Conservation (phyloP, 768 basidiomycete genomes). For the Paxillus ammoniavirescens region DNA sequence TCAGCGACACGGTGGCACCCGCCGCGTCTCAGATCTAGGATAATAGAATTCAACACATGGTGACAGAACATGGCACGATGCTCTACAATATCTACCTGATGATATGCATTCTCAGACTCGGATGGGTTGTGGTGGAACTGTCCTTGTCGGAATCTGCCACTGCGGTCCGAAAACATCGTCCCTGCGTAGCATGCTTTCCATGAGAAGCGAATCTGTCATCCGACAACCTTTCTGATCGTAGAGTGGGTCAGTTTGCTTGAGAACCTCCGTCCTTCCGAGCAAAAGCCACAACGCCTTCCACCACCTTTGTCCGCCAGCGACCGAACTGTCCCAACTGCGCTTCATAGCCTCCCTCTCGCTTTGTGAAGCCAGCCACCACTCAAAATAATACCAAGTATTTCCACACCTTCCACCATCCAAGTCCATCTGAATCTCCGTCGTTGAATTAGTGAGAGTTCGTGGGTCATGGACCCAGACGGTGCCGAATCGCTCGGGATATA, state of each 20-base stretch:
- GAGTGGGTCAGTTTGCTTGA: not conserved
- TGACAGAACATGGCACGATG: no score
- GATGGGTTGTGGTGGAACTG: not conserved
- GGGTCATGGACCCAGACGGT: constrained; percentile 25
- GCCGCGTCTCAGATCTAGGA: no score
- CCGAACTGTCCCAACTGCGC: constrained; percentile 1
- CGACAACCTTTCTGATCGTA: not conserved
- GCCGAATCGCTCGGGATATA: constrained; percentile 20
- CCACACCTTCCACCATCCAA: not conserved
- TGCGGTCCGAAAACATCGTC: not conserved
- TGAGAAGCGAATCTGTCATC: not conserved
- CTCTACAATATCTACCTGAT: no score
- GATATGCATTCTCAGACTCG: not conserved
- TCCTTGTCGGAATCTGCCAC: not conserved
- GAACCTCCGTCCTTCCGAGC: not conserved
- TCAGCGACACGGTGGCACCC: no score
- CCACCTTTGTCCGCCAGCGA: not conserved
- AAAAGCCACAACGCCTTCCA: constrained; percentile 1
- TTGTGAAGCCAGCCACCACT: not conserved
- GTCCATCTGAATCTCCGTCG: not conserved
- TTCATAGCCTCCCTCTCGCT: constrained; percentile 2
- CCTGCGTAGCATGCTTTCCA: not conserved
- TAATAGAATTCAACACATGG: no score
- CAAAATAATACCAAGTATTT: constrained; percentile 3
- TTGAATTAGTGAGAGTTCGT: no score